Evolutionary conservation across 1,284 basidiomycete species (phyloP), one percentile per base, ranked within the genome.

Genomic region (Apiotrichum siamense): DNA sequence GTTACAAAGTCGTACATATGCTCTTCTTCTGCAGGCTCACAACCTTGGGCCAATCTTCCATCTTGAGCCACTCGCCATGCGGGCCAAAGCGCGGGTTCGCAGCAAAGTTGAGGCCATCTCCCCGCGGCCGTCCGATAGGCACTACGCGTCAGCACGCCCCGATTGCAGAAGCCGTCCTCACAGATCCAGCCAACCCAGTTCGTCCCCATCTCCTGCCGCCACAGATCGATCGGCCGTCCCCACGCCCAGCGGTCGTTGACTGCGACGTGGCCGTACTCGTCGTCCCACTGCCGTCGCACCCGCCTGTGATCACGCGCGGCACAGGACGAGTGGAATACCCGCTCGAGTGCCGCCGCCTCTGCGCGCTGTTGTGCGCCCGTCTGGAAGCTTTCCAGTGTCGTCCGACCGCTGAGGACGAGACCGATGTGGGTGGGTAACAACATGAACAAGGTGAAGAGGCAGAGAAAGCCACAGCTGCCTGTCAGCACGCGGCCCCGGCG

Each of bases 61-160:
- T 63, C 46, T 57, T 64, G 31, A 71, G 52, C 65, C 73, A 70
- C 50, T 73, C 66, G 2, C 73, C 73, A 48, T 71, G 62, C 1
- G 67, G 67, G 7, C 72, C 73, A 49, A 75, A 73, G 7, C 64
- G 58, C 7, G 67, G 67, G 53, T 73, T 73, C 18, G 60, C 54
- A 1, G 52, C 45, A 53, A 63, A 74, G 29, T 67, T 54, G 15
- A 71, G 27, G 0, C 73, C 73, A 46, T 75, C 67, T 1, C 69
- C 70, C 20, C 58, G 49, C 3, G 73, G 65, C 15, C 58, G 51
- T 3, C 72, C 72, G 9, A 75, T 56, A 0, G 73, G 73, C 2
- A 75, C 73, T 75, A 3, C 21, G n/a, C 17, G 26, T 40, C 36
- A 47, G 42, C 25, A 32, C 18, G 20, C 6, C 20, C 25, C 15